Evolutionary conservation across 805 yeast species (phyloP), one percentile per base, ranked within the genome.

Genomic region (Schwanniomyces yamadae): DNA sequence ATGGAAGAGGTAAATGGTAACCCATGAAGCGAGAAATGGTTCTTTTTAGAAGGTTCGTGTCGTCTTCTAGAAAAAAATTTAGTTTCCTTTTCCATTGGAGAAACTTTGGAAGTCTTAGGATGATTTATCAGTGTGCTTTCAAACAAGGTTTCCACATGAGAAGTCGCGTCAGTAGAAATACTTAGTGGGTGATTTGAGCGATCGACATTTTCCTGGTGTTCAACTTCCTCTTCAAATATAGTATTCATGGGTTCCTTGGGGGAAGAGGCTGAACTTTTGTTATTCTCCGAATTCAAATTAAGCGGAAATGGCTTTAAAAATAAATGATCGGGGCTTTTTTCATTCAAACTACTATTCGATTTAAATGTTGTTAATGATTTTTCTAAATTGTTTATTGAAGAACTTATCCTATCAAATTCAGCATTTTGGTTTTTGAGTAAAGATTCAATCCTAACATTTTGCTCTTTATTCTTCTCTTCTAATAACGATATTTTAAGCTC

Each of bases 241-340:
- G 46, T 40, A 17, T 35, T 37, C 37, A 39, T 39, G 14, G 25
- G 28, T 8, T 33, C 28, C 14, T 20, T 27, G 8, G 35, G 16
- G 23, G 25, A 34, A 4, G 28, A 23, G 16, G 11, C 12, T 24
- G 18, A 29, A 16, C 16, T 17, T 14, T 24, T 20, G 25, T 29
- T 26, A 21, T 28, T 26, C 4, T 41, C 23, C 8, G 16, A 3
- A 26, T 11, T 31, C 11, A 46, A 35, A 28, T 46, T 50, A 18
- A 52, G 44, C 1, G 57, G 57, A 38, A 50, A 52, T 3, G 57
- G 57, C 23, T 39, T 45, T 11, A 48, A 18, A 16, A 16, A 36
- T 6, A 40, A 23, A 12, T 30, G 2, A 5, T 22, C 30, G 13
- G 12, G 11, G 5, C 14, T 4, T 11, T 25, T 11, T 8, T 21